Conservation (phyloP, 148 eudicot genomes). For the Euryodendron excelsum region DNA sequence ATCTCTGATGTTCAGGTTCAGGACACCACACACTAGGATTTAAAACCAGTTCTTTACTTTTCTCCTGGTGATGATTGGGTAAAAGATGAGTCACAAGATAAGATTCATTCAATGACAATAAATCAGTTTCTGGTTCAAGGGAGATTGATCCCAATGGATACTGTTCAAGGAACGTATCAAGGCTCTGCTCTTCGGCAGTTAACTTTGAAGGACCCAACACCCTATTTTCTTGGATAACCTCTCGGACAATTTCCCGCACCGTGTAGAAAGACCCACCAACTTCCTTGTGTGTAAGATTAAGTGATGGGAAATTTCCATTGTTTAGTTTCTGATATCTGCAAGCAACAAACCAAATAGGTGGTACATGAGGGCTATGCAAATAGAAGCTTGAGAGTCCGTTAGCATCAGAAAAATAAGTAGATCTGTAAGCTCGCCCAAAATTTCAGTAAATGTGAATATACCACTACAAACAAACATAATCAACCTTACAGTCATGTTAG, state of each 20-base stretch:
- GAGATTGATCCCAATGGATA: constrained; percentile 54
- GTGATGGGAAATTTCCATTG: constrained; percentile 77
- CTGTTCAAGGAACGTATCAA: constrained; percentile 29
- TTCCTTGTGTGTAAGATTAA: constrained; percentile 85
- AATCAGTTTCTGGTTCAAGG: constrained; percentile 34
- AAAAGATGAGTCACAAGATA: constrained; percentile 9
- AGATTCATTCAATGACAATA: constrained; percentile 24
- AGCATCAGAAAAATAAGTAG: not conserved
- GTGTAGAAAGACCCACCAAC: constrained; percentile 96
- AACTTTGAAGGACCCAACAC: constrained; percentile 75
- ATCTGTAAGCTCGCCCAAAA: not conserved
- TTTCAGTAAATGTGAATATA: not conserved
- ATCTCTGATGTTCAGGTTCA: constrained; percentile 24
- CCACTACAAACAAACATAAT: not conserved
- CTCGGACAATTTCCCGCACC: constrained; percentile 82
- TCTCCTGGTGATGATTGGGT: constrained; percentile 17
- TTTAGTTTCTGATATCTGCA: constrained; percentile 74
- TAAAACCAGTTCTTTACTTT: constrained; percentile 21
- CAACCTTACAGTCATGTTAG: not conserved
- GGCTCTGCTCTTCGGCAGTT: constrained; percentile 32
- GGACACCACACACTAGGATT: constrained; percentile 22
- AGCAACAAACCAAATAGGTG: constrained; percentile 10
- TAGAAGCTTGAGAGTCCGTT: constrained; percentile 1
- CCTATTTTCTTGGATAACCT: constrained; percentile 86
- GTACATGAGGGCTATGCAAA: not conserved